Percentiles rank a stretch among this genome's conserved stretches.
Conservation (phyloP, 306 rosid species). For the Dryas drummondii region DNA sequence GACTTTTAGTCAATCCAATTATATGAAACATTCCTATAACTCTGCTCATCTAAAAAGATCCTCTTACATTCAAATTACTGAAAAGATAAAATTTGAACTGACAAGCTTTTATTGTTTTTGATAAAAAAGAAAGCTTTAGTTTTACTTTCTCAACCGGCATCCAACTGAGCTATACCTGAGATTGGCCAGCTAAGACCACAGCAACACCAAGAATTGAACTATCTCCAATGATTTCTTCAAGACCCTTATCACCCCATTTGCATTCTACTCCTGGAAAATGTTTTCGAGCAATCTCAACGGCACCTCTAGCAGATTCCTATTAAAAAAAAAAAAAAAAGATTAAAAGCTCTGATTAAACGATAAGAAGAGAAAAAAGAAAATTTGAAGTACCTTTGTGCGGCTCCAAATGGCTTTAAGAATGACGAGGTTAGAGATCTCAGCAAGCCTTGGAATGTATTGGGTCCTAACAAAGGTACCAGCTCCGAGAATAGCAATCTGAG, state of each 20-base stretch:
- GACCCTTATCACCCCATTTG: slow-evolving; percentile 79
- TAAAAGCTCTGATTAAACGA: not conserved
- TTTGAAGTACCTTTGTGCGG: slow-evolving; percentile 56
- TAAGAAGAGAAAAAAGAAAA: not conserved
- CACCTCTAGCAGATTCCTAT: slow-evolving; percentile 67
- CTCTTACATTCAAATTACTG: not conserved
- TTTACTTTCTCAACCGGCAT: not conserved
- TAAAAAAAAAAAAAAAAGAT: not conserved
- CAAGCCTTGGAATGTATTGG: slow-evolving; percentile 83
- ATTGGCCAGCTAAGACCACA: slow-evolving; percentile 91
- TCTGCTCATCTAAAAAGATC: not conserved
- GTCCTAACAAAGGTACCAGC: slow-evolving; percentile 78
- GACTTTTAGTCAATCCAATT: not conserved
- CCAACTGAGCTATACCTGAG: slow-evolving; percentile 50
- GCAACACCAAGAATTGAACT: slow-evolving; percentile 67
- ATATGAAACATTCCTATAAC: too few species aligned
- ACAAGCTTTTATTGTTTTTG: not conserved
- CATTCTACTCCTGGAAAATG: slow-evolving; percentile 52
- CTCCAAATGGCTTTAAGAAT: slow-evolving; percentile 84
- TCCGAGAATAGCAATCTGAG: slow-evolving; percentile 79
- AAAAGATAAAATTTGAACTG: not conserved
- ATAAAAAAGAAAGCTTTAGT: too few species aligned
- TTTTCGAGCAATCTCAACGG: slow-evolving; percentile 63
- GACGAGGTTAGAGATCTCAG: slow-evolving; percentile 74
- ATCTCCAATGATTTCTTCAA: slow-evolving; percentile 63